Percentiles rank a stretch among this genome's conserved stretches.
phyloP scores from a whole-genome alignment of 345 rosid species.

The Arabis alpina region DNA sequence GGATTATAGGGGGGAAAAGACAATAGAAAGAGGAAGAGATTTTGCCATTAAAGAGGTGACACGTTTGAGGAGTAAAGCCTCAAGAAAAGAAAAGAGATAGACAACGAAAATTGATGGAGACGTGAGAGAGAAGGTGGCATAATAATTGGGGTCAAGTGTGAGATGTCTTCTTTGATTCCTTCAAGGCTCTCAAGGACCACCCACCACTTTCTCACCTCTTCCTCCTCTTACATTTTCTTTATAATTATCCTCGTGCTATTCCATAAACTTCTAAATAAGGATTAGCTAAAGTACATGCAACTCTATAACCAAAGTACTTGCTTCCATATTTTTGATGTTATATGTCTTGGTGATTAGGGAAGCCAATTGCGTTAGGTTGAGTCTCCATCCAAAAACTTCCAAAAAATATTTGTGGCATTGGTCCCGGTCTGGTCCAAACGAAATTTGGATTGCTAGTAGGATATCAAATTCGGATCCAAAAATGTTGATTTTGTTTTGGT shows the following conservation, averaged over 20 bases:
- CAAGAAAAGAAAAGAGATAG: constrained; percentile 27
- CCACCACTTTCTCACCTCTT: constrained; percentile 42
- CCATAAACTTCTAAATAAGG: constrained; percentile 11
- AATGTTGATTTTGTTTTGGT: not conserved
- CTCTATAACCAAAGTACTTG: constrained; percentile 12
- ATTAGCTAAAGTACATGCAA: not conserved
- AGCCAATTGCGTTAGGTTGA: constrained; percentile 1
- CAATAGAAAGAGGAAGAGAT: not conserved
- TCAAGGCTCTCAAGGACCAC: constrained; percentile 49
- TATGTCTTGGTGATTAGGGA: not conserved
- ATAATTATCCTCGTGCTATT: constrained; percentile 30
- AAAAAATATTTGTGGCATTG: not conserved
- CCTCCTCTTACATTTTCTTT: not conserved
- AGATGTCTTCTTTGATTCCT: constrained; percentile 48
- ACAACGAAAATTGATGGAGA: constrained; percentile 46
- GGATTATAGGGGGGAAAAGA: not conserved
- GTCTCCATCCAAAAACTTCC: not conserved
- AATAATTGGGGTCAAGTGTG: constrained; percentile 43
- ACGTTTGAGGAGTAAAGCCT: constrained; percentile 44
- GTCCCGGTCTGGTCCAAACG: not conserved
- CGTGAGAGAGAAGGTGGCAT: constrained; percentile 48
- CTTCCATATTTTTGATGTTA: not conserved
- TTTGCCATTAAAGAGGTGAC: constrained; percentile 39
- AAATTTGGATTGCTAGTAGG: not conserved
- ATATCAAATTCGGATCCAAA: not conserved